phyloP scores from a whole-genome alignment of 2,329 filamentous ascomycete genomes.

The Chrysosphaeria jannelii region DNA sequence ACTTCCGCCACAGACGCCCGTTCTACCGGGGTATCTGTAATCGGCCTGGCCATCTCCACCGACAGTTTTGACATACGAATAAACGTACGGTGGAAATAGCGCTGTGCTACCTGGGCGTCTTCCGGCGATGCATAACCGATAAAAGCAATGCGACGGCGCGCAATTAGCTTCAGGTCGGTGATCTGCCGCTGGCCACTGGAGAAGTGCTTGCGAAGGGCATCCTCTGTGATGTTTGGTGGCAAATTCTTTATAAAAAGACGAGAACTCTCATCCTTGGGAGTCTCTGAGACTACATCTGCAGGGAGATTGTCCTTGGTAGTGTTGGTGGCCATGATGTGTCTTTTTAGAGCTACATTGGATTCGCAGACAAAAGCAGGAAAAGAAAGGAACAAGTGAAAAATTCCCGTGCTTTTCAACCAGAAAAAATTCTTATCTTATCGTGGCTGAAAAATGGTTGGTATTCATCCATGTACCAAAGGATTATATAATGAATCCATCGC shows the following conservation, averaged over 20 bases:
- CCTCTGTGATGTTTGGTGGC: constrained; percentile 58
- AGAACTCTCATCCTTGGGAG: constrained; percentile 24
- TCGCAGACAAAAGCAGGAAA: background rate
- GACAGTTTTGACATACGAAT: constrained; percentile 85
- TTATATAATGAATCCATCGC: no score
- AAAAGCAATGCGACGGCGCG: constrained; percentile 76
- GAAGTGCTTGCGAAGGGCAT: constrained; percentile 75
- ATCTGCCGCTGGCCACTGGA: constrained; percentile 38
- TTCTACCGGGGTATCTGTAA: constrained; percentile 14
- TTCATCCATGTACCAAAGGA: no score
- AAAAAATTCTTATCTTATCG: constrained; percentile 5
- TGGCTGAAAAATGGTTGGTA: background rate
- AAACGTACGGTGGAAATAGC: constrained; percentile 86
- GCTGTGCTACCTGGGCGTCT: constrained; percentile 55
- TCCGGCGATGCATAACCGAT: constrained; percentile 69
- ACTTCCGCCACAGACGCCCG: background rate
- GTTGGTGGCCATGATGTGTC: constrained; percentile 2
- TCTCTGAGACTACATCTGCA: background rate
- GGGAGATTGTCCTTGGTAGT: constrained; percentile 1
- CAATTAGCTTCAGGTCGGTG: constrained; percentile 79
- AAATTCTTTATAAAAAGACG: constrained; percentile 55
- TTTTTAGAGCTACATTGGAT: constrained; percentile 1
- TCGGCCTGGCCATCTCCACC: constrained; percentile 61
- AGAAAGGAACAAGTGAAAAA: background rate
- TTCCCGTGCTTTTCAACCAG: constrained; percentile 1